Conservation (phyloP, 2,329 filamentous ascomycete species). For the Monilinia fructigena region DNA sequence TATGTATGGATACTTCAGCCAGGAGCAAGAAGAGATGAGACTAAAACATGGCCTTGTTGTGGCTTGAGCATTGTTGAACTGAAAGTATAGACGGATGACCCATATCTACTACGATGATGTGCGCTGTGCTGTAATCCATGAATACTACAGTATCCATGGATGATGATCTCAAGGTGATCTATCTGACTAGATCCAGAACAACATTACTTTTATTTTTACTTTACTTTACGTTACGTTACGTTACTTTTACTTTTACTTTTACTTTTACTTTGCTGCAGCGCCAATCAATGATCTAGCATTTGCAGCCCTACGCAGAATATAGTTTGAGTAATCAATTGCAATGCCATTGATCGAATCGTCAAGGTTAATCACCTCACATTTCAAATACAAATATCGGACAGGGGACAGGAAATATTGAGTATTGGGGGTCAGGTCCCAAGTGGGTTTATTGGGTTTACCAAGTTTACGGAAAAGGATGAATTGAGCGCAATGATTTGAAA, state of each 20-base stretch:
- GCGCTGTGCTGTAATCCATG: background rate
- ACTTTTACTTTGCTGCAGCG: background rate
- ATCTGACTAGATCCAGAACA: slow-evolving; percentile 3
- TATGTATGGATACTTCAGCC: too few relatives aligned
- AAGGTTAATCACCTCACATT: slow-evolving; percentile 1
- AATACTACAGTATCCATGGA: too few relatives aligned
- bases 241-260: too few relatives aligned
- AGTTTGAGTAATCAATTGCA: background rate
- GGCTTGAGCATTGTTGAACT: slow-evolving; percentile 30
- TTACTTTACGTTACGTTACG: background rate
- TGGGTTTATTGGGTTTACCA: slow-evolving; percentile 12
- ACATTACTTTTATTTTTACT: background rate
- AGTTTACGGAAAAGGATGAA: slow-evolving; percentile 12
- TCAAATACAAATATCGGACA: slow-evolving; percentile 12
- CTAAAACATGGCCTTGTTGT: slow-evolving; percentile 32
- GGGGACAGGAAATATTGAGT: slow-evolving; percentile 16
- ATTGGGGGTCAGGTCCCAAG: slow-evolving; percentile 8
- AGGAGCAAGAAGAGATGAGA: background rate
- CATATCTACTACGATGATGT: background rate
- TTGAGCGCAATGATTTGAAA: slow-evolving; percentile 8
- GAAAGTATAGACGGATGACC: slow-evolving; percentile 19
- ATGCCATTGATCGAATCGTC: slow-evolving; percentile 1
- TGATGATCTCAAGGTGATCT: background rate
- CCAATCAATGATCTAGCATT: slow-evolving; percentile 1
- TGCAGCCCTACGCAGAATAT: slow-evolving; percentile 12